Evolutionary conservation across 176 grass and related monocot genomes (phyloP), one percentile per base, ranked within the genome.

Genomic region (Oryza meridionalis): DNA sequence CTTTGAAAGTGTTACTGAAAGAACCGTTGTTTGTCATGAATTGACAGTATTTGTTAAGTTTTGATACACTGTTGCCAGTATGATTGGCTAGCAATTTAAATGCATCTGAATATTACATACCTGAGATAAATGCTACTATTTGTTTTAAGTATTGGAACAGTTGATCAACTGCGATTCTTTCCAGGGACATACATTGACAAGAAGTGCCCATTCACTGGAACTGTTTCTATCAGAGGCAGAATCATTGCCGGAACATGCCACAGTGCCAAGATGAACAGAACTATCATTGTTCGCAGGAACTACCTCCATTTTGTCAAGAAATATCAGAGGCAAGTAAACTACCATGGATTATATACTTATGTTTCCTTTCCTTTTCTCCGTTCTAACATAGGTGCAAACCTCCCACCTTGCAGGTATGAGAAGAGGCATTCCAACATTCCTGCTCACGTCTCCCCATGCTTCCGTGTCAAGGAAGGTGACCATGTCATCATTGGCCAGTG

Each of bases 401-500:
- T 32, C 13, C 4, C 12, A 5, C 4, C 44, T 44, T 72, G 67
- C 64, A 97, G 94, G 94, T 97, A 97, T n/a, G 91, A 97, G 86
- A 97, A 97, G 85, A 94, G 91, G 77, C 91, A 97, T 45, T 92
- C 94, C 37, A 97, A 97, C 78, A 94, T 94, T 22, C 91, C 89
- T 5, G 91, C 91, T 61, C 94, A 97, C 16, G 76, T 97, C 71
- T 97, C 91, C 13, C 94, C 91, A 7, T 97, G 91, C 89, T 97
- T 97, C 72, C 94, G 87, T 86, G 80, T 88, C 67, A 97, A 88
- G 91, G 94, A 97, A 78, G 91, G 91, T 0, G 94, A 97, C 61
- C 91, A 97, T 70, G 94, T 92, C 81, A 94, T 97, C 85, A 97
- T 97, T 80, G 94, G 94, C 80, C 94, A 97, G 76, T 97, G 91